Base-by-base conservation (phyloP, 1,284 basidiomycete species). In the Trametes hirsuta region DNA sequence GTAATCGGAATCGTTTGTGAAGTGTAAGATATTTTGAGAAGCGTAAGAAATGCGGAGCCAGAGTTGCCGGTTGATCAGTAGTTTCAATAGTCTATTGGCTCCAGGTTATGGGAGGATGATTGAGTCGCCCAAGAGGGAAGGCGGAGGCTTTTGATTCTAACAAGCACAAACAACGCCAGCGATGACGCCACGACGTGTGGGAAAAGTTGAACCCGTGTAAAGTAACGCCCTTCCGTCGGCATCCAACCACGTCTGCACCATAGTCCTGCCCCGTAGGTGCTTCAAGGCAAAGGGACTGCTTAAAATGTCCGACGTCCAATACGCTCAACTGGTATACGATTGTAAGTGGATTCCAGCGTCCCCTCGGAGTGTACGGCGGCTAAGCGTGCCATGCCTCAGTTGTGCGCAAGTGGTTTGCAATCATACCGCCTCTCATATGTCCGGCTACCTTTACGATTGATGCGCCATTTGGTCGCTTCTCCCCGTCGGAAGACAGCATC, bases 381-480 rank as follows among this genome's bases (percentile, higher is more conserved):
- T 14, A 8, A 21, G 30, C 30, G 30, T 30, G 30, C 4, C n/a
- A 3, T 22, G 4, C 12, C 3, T 9, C 45, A 78, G 76, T 64
- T 8, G 61, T 66, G 12, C 69, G 73, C 56, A 74, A 68, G 54
- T 76, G 74, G 71, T 77, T 76, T 53, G 61, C 74, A 6, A 62
- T 74, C 30, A 45, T 69, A 2, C 74, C 76, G 2, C 57, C 71
- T 1, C 36, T 72, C 18, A 37, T 69, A 8, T 67, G 56, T 24
- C 76, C 76, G 0, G 34, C 71, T 1, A 69, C 77, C 30, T 75
- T 84, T 62, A 66, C 83, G 61, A 64, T 84, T 61, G 79, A 90
- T 64, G 90, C 89, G 1, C 89, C 88, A 0, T 94, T 94, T 72
- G 94, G 94, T 10, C 81, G 90, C 0, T 95, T 95, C 70, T 71